These are phyloP conservation scores for Fusarium burgessii DNA, from an alignment of 2,329 filamentous ascomycete species.

Conservation along the genomic window DNA sequence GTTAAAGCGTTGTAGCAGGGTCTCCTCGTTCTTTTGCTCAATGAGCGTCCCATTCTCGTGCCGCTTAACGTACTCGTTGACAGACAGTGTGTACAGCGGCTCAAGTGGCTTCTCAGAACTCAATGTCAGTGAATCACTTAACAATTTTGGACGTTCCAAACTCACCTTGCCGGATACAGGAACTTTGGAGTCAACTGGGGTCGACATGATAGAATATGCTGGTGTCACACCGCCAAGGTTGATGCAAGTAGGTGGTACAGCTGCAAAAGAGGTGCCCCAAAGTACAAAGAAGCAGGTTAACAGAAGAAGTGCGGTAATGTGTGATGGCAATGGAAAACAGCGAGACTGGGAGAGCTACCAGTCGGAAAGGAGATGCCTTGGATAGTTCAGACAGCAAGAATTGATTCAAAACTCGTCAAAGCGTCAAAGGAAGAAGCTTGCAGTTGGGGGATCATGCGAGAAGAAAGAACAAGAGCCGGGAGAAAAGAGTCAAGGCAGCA, in stretches of 20 bases:
- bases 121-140: conserved; percentile 15
- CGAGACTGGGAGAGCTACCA: not conserved
- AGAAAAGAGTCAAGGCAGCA: conserved; percentile 4
- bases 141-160: not conserved
- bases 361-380: not conserved
- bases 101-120: conserved; percentile 10
- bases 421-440: not conserved
- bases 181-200: not conserved
- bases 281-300: not conserved
- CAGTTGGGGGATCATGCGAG: not conserved
- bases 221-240: not conserved
- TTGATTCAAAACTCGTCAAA: not conserved
- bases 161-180: conserved; percentile 13
- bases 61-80: conserved; percentile 44
- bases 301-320: not conserved
- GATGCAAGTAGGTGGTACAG: not conserved
- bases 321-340: not conserved
- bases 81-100: conserved; percentile 38
- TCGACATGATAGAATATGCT: not conserved
- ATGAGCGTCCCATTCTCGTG: conserved; percentile 51
- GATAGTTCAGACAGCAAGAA: not conserved
- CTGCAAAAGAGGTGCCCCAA: not conserved
- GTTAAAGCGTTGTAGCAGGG: conserved; percentile 45
- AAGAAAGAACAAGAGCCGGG: not conserved
- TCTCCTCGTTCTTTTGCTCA: conserved; percentile 51